Evolutionary conservation across 2,329 filamentous ascomycete genomes (phyloP), one percentile per base, ranked within the genome.

Genomic region (Waltergamsia citrina): DNA sequence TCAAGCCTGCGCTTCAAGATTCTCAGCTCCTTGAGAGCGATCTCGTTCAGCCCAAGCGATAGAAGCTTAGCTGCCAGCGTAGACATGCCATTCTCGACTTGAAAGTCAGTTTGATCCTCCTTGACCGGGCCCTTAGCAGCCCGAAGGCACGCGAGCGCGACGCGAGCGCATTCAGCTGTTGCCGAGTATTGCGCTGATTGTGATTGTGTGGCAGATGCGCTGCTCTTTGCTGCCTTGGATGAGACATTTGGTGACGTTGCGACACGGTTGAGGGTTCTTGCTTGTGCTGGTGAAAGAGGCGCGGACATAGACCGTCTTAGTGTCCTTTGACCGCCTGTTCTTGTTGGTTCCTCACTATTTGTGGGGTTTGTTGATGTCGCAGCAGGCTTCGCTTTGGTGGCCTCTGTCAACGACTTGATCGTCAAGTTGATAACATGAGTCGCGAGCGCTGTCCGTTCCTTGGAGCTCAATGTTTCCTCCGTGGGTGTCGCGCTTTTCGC

Each of bases 31-130:
- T 77, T 83, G 27, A 76, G 55, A 1, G 84, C 82, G 37, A 80
- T 62, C n/a, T 77, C 72, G 29, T 81, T 71, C 33, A 87, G 53
- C 2, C 74, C 73, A 31, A 85, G 61, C 1, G 63, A 60, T 11
- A 86, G 59, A 2, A 88, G 61, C 49, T 78, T 85, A 25, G 72
- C 71, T 25, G 81, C 57, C 34, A 88, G 66, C 0, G 78, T 75
- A 12, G 81, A 72, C 67, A 85, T 82, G 35, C 82, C 84, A 38
- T 67, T 77, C 50, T 88, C 84, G 4, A 88, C 54, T 48, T 88
- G 81, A 25, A 83, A 59, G 29, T 72, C 67, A 2, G 74, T 68
- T n/a, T 78, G 59, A 8, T 68, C 57, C 8, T 75, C 57, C 7
- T 68, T 63, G 6, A 69, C 58, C 1, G 69, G 59, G 18, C 69